Evolutionary conservation across 768 basidiomycete species (phyloP).

Genomic region (Gyrodon lividus): DNA sequence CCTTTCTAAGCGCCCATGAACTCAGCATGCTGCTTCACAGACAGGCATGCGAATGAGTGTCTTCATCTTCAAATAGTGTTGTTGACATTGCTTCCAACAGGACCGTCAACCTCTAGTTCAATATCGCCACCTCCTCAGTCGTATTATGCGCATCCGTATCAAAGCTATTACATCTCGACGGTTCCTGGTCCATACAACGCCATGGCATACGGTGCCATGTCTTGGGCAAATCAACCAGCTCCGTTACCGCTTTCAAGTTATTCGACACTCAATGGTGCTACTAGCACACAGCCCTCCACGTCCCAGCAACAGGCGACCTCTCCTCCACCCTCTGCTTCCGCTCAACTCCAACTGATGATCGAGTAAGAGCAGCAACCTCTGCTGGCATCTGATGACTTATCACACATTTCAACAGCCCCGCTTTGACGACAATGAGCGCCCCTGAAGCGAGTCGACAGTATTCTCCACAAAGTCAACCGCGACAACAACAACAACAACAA

Average conservation of each 20-base stretch:
- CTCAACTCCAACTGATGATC: conserved; percentile 53
- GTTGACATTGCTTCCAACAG: conserved; percentile 21
- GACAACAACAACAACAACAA: conserved; percentile 34
- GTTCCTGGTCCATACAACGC: conserved; percentile 50
- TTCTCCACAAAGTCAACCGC: conserved; percentile 38
- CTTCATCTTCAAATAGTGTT: background rate
- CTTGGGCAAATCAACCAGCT: conserved; percentile 43
- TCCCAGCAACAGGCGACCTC: conserved; percentile 34
- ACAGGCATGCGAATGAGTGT: conserved; percentile 6
- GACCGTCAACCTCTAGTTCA: conserved; percentile 41
- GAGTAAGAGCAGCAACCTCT: conserved; percentile 49
- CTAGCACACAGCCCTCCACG: conserved; percentile 38
- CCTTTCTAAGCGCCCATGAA: conserved; percentile 29
- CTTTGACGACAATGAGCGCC: conserved; percentile 57
- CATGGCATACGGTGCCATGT: conserved; percentile 49
- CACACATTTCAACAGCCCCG: conserved; percentile 43
- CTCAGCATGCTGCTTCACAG: conserved; percentile 1
- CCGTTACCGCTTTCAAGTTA: conserved; percentile 67
- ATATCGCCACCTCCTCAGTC: conserved; percentile 40
- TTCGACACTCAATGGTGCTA: conserved; percentile 79
- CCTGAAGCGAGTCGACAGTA: conserved; percentile 46
- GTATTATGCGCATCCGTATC: conserved; percentile 42
- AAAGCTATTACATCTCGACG: conserved; percentile 40
- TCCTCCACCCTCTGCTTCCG: conserved; percentile 18
- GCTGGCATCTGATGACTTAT: conserved; percentile 8